A percentile compares a stretch with the other conserved stretches of the same genome.
Conservation (phyloP, 73 alveolate species). For the Stentor roeselii region DNA sequence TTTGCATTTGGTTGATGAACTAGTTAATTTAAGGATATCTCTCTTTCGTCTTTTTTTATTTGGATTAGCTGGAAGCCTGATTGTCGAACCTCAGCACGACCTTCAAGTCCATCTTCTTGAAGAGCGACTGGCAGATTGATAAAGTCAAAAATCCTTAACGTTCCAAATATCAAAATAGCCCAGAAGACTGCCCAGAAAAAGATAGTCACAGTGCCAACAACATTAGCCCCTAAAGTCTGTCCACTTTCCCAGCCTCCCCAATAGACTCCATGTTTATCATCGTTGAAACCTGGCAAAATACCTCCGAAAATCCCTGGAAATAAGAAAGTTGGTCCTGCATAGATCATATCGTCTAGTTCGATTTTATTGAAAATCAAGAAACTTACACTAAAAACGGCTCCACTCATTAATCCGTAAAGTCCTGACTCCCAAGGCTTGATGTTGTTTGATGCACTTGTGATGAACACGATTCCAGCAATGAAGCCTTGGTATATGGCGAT, state of each 20-base stretch:
- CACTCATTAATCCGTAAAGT: neutral
- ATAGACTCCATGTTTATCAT: neutral
- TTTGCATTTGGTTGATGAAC: no score
- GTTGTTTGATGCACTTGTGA: neutral
- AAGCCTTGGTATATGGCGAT: conserved; percentile 24
- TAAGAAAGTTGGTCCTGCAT: neutral
- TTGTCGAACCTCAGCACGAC: neutral
- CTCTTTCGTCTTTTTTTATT: neutral
- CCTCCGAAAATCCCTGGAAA: conserved; percentile 13
- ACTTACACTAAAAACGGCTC: neutral
- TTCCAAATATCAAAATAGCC: neutral
- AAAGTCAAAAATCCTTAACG: neutral
- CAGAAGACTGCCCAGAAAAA: conserved; percentile 14
- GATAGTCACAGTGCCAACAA: neutral
- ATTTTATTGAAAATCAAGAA: neutral
- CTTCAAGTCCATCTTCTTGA: neutral
- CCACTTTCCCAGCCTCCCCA: conserved; percentile 18
- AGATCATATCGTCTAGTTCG: neutral
- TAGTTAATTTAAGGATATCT: no score
- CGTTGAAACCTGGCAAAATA: conserved; percentile 9
- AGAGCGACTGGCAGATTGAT: neutral
- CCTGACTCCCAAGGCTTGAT: neutral
- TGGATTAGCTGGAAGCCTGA: neutral
- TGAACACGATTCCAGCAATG: conserved; percentile 7
- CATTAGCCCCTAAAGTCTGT: neutral